phyloP scores from a whole-genome alignment of 176 grass and related monocot species.

The Thinopyrum elongatum region DNA sequence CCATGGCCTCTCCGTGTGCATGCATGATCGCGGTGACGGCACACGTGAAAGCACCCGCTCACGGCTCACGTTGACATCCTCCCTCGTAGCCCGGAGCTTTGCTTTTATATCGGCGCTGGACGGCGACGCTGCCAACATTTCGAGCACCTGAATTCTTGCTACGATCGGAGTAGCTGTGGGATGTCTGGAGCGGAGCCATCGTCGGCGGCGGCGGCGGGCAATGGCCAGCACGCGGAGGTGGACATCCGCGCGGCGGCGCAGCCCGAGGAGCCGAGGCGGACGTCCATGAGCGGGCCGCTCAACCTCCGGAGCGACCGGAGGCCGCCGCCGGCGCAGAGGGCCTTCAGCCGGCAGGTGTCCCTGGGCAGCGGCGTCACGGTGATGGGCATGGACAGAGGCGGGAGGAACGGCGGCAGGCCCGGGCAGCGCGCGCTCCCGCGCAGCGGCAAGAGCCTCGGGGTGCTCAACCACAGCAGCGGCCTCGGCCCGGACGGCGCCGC shows the following conservation, averaged over 20 bases:
- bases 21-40: background rate
- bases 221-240: slow-evolving; percentile 25
- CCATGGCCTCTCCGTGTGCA: slow-evolving; percentile 30
- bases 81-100: background rate
- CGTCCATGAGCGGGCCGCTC: slow-evolving; percentile 41
- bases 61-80: slow-evolving; percentile 17
- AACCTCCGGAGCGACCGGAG: slow-evolving; percentile 51
- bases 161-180: background rate
- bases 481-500: slow-evolving; percentile 16
- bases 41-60: slow-evolving; percentile 44
- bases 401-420: slow-evolving; percentile 28
- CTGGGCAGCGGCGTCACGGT: slow-evolving; percentile 76
- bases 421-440: slow-evolving; percentile 47
- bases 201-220: background rate
- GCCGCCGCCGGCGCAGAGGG: slow-evolving; percentile 33
- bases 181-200: slow-evolving; percentile 49
- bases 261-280: slow-evolving; percentile 37
- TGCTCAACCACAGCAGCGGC: slow-evolving; percentile 34
- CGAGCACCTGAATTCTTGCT: background rate
- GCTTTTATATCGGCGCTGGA: slow-evolving; percentile 18
- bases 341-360: slow-evolving; percentile 78
- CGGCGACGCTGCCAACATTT: slow-evolving; percentile 6
- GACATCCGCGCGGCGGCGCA: slow-evolving; percentile 38
- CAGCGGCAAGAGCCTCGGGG: slow-evolving; percentile 82
- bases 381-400: slow-evolving; percentile 61